Conservation (phyloP, 129 eudicot species). For the Calendula officinalis region DNA sequence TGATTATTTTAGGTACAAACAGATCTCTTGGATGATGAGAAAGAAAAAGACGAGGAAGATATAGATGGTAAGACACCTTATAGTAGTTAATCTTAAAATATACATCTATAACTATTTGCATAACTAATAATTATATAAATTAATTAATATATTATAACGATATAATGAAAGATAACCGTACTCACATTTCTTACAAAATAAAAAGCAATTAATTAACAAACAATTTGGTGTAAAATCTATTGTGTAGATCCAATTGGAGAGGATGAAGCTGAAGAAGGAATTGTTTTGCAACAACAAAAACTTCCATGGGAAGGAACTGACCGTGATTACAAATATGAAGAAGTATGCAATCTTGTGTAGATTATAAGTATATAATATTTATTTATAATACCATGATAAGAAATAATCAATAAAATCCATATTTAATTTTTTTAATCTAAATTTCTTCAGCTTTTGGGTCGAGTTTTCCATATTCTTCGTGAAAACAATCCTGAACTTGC, state of each 20-base stretch:
- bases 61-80: conserved; percentile 46
- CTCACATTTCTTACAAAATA: too few relatives aligned
- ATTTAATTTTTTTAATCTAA: conserved; percentile 13
- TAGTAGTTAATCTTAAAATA: too few relatives aligned
- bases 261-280: conserved; percentile 66
- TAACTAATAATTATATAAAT: too few relatives aligned
- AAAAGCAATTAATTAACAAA: too few relatives aligned
- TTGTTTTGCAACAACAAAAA: conserved; percentile 50
- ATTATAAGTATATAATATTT: neutral
- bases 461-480: conserved; percentile 73
- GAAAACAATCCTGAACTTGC: conserved; percentile 91
- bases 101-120: too few relatives aligned
- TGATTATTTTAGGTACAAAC: conserved; percentile 53
- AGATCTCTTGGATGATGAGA: conserved; percentile 70
- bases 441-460: conserved; percentile 51
- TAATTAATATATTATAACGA: too few relatives aligned
- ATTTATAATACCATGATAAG: neutral
- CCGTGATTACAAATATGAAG: conserved; percentile 72
- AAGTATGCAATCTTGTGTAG: conserved; percentile 32
- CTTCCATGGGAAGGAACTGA: conserved; percentile 85
- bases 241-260: conserved; percentile 49
- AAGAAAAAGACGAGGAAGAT: conserved; percentile 56
- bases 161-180: too few relatives aligned
- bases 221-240: too few relatives aligned
- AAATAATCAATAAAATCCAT: neutral